Conservation (phyloP, 225 moss, liverwort and hornwort species). For the Takakia lepidozioides region DNA sequence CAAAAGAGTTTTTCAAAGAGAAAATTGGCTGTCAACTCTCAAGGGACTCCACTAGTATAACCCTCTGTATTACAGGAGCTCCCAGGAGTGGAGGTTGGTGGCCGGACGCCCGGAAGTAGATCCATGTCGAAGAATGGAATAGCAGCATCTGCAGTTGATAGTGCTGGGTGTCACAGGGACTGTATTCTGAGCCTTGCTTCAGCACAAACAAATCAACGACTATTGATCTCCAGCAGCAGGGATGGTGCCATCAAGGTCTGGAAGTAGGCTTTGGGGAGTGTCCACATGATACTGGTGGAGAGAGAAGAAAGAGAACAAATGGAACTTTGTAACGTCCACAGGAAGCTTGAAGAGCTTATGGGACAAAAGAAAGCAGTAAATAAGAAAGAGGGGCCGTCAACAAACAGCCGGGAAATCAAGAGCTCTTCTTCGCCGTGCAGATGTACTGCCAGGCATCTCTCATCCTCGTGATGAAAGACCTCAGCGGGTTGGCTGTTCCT, state of each 20-base stretch:
- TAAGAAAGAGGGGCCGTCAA: too few species aligned
- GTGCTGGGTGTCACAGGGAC: conserved; percentile 92
- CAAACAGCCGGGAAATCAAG: too few species aligned
- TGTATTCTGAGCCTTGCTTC: conserved; percentile 78
- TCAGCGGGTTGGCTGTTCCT: too few species aligned
- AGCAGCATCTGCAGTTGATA: conserved; percentile 79
- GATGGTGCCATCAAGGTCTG: conserved; percentile 94
- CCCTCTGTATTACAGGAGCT: conserved; percentile 42
- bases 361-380: too few species aligned
- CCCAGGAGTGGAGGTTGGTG: conserved; percentile 30
- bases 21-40: background rate
- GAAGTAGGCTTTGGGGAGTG: conserved; percentile 38
- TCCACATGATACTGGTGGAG: too few species aligned
- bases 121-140: conserved; percentile 49
- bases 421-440: too few species aligned
- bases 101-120: conserved; percentile 25
- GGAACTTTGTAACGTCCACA: too few species aligned
- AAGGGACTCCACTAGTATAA: background rate
- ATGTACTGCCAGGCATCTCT: too few species aligned
- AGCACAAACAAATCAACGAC: conserved; percentile 84
- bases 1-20: too few species aligned
- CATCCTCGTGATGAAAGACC: too few species aligned
- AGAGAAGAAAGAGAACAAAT: too few species aligned
- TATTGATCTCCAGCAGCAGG: conserved; percentile 82
- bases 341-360: too few species aligned